These are phyloP conservation scores for Beauveria asiatica DNA, from an alignment of 2,329 filamentous ascomycete species.

Conservation along the genomic window DNA sequence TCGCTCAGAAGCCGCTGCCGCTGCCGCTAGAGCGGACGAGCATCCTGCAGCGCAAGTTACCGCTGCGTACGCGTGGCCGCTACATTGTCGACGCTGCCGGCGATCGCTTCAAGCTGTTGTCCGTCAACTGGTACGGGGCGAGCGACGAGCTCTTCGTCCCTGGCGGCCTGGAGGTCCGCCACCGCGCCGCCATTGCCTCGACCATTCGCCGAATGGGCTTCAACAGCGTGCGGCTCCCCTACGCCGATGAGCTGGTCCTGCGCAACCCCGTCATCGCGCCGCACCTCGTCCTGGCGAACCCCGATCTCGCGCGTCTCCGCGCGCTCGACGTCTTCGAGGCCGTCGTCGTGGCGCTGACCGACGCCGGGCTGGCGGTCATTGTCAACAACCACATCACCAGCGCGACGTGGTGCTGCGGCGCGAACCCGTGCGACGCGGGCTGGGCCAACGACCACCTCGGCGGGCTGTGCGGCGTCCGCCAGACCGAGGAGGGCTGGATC, in stretches of 20 bases:
- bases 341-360: conserved; percentile 49
- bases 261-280: conserved; percentile 47
- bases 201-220: conserved; percentile 56
- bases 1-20: conserved; percentile 40
- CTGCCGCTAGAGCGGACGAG: conserved; percentile 33
- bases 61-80: conserved; percentile 50
- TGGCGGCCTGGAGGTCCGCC: conserved; percentile 54
- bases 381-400: conserved; percentile 65
- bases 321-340: conserved; percentile 56
- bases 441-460: conserved; percentile 60
- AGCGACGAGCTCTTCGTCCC: conserved; percentile 59
- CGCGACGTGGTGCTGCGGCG: conserved; percentile 61
- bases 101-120: conserved; percentile 52
- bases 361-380: conserved; percentile 55
- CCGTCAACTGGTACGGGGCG: conserved; percentile 64
- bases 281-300: conserved; percentile 45
- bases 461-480: conserved; percentile 49
- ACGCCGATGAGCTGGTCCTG: conserved; percentile 59
- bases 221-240: conserved; percentile 62
- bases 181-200: conserved; percentile 51
- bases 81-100: conserved; percentile 50
- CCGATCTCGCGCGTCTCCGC: conserved; percentile 45
- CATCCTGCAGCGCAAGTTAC: conserved; percentile 43
- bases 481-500: conserved; percentile 60
- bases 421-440: conserved; percentile 56